phyloP scores from a whole-genome alignment of 1,284 basidiomycete genomes.

The Cutaneotrichosporon curvatum region DNA sequence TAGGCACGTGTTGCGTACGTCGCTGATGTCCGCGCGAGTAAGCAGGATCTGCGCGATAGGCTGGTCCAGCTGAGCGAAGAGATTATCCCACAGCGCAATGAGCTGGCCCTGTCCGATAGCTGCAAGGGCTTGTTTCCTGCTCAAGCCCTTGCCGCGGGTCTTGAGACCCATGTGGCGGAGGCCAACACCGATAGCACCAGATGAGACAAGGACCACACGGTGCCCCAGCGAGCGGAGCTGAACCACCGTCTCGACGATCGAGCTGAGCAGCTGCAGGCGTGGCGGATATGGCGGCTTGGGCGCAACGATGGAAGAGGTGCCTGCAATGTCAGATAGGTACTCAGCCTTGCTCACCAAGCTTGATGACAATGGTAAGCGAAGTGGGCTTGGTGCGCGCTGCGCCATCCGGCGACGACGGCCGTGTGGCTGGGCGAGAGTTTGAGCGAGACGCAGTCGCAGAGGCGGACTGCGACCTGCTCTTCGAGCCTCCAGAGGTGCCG shows the following conservation, averaged over 20 bases:
- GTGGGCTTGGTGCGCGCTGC: constrained; percentile 2
- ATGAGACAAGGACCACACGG: constrained; percentile 89
- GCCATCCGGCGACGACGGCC: constrained; percentile 4
- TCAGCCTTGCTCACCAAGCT: constrained; percentile 57
- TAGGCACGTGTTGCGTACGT: constrained; percentile 57
- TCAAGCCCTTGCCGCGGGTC: constrained; percentile 71
- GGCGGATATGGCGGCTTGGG: constrained; percentile 77
- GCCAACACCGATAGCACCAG: constrained; percentile 93
- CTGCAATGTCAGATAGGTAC: constrained; percentile 46
- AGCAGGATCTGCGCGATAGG: constrained; percentile 92
- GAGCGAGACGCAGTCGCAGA: not conserved
- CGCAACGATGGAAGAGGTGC: constrained; percentile 89
- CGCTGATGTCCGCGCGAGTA: constrained; percentile 92
- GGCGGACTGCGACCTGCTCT: not conserved
- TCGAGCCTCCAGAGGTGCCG: not conserved
- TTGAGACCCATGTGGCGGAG: constrained; percentile 82
- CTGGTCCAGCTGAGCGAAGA: constrained; percentile 87
- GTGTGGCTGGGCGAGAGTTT: not conserved
- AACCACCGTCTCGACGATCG: constrained; percentile 85
- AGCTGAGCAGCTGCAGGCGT: constrained; percentile 79
- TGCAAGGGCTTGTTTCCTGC: constrained; percentile 92
- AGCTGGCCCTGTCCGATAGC: constrained; percentile 94
- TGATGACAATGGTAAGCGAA: constrained; percentile 67
- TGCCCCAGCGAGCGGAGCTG: constrained; percentile 73
- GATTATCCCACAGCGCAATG: constrained; percentile 93